These are phyloP conservation scores for Boletus rex-veris DNA, from an alignment of 768 basidiomycete genomes.

Conservation along the genomic window DNA sequence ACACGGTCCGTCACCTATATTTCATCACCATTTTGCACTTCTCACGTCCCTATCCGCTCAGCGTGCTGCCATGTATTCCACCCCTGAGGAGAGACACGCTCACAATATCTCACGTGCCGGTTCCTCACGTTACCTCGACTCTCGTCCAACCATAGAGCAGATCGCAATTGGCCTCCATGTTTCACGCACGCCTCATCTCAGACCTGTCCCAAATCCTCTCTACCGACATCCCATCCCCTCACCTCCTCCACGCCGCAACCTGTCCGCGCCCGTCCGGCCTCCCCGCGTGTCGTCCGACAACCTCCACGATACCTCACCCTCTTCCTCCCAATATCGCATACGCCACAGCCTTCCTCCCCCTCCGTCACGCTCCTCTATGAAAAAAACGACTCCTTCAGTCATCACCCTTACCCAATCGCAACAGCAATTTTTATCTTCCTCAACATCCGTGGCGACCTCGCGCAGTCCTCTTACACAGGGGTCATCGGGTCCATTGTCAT, in stretches of 20 bases:
- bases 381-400: conserved; percentile 40
- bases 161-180: conserved; percentile 80
- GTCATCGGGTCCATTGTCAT: conserved; percentile 30
- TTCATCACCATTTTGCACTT: background rate
- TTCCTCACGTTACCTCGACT: conserved; percentile 37
- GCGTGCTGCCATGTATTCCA: conserved; percentile 40
- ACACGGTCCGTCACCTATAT: conserved; percentile 15
- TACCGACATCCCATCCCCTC: conserved; percentile 20
- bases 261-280: conserved; percentile 30
- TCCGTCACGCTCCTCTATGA: conserved; percentile 63
- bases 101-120: conserved; percentile 33
- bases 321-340: conserved; percentile 20
- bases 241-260: conserved; percentile 11
- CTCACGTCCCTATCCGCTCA: conserved; percentile 14
- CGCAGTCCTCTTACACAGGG: conserved; percentile 24
- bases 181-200: conserved; percentile 71
- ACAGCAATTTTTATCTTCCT: conserved; percentile 15
- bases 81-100: conserved; percentile 38
- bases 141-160: conserved; percentile 67
- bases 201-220: conserved; percentile 31
- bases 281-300: conserved; percentile 19
- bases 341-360: conserved; percentile 46
- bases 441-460: conserved; percentile 38
- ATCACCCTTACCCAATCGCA: conserved; percentile 22
- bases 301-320: conserved; percentile 18